Base-by-base conservation (phyloP, 176 grass and related monocot genomes). In the Lolium rigidum region DNA sequence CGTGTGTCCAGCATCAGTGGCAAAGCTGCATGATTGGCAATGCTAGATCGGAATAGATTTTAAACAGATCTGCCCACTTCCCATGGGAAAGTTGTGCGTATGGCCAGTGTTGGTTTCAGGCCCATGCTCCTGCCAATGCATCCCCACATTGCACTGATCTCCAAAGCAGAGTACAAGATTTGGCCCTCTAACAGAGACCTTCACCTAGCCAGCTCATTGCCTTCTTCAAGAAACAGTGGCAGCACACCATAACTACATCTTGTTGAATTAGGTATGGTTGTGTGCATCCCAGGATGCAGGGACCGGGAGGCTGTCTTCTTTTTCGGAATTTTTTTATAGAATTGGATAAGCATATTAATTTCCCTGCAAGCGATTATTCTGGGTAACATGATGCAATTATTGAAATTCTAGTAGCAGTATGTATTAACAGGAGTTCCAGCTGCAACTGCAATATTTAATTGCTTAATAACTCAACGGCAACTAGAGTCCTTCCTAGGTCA, bases 101-200 rank as follows among this genome's bases (percentile, higher is more conserved):
- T 90, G 85, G 85, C 75, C n/a, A 35, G 49, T 84, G 84, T 87
- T 87, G 12, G 18, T 87, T 87, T 68, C 57, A 84, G 89, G 75
- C 89, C 85, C 85, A 84, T 87, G 76, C 68, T 84, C 28, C 62
- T 76, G 68, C 49, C 76, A 84, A 51, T 68, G 57, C 80, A 69
- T n/a, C 74, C 81, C 83, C 61, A 63, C 84, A 83, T 43, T 84
- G 89, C 87, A 79, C 88, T 63, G 46, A 75, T 75, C 81, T 80
- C 60, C 63, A 93, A 88, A 92, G 92, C 76, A 84, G 72, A 79
- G 81, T 78, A 52, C 46, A 55, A 60, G 76, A 80, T 92, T 84
- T 88, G 90, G 88, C 76, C 82, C 69, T 90, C 82, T 72, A 83
- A 97, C 88, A 88, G 82, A 84, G 84, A 91, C 86, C 62, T 74